These are phyloP conservation scores for Leptographium galeiforme DNA, from an alignment of 2,329 filamentous ascomycete species.

Conservation along the genomic window DNA sequence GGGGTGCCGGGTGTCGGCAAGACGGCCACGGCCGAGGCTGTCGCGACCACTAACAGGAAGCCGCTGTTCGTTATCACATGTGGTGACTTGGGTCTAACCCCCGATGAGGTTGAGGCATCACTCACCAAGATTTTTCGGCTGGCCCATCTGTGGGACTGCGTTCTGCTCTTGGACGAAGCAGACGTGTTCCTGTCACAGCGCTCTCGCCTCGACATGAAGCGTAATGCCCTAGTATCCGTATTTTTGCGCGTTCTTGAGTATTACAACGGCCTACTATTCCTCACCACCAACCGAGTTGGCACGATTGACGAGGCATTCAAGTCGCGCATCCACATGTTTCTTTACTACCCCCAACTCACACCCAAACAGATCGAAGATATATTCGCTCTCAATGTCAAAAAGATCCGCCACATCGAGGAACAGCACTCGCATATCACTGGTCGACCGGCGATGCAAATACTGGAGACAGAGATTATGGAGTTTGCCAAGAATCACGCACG, in stretches of 20 bases:
- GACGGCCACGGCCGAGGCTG: slow-evolving; percentile 27
- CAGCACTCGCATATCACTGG: too few relatives aligned
- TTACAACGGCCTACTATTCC: slow-evolving; percentile 32
- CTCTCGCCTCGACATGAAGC: slow-evolving; percentile 12
- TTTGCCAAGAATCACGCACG: too few relatives aligned
- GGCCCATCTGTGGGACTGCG: slow-evolving; percentile 10
- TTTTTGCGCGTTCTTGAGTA: slow-evolving; percentile 34
- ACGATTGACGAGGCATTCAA: slow-evolving; percentile 35
- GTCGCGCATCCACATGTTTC: slow-evolving; percentile 31
- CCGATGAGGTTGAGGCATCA: slow-evolving; percentile 17
- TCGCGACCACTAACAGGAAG: slow-evolving; percentile 25
- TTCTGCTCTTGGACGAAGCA: slow-evolving; percentile 10
- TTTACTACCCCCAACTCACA: slow-evolving; percentile 23
- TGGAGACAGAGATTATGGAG: too few relatives aligned
- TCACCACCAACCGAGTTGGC: slow-evolving; percentile 37
- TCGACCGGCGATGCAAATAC: too few relatives aligned
- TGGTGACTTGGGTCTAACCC: slow-evolving; percentile 29
- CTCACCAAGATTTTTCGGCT: slow-evolving; percentile 13
- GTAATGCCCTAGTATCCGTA: slow-evolving; percentile 14
- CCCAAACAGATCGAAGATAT: too few relatives aligned
- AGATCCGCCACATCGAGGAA: slow-evolving; percentile 8
- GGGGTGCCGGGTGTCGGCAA: slow-evolving; percentile 35
- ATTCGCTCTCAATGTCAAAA: neutral
- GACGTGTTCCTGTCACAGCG: slow-evolving; percentile 14
- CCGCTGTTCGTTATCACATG: slow-evolving; percentile 35